A percentile compares a stretch with the other conserved stretches of the same genome.
phyloP scores from a whole-genome alignment of 2,329 filamentous ascomycete species.

The Colletotrichum sp. region DNA sequence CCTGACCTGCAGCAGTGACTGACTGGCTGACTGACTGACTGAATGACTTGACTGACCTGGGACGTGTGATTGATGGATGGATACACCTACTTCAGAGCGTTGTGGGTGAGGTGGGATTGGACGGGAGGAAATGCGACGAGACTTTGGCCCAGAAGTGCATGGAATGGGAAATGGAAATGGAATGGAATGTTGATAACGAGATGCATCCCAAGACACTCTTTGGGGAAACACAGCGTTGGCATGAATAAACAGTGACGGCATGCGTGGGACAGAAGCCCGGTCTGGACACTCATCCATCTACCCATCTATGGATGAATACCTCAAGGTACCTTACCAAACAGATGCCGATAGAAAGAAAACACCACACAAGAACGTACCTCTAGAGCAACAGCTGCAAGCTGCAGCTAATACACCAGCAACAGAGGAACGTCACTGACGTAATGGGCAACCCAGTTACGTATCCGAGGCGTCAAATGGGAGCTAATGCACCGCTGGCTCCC shows the following conservation, averaged over 20 bases:
- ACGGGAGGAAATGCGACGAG: neutral
- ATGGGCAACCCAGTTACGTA: conserved; percentile 18
- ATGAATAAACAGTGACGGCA: conserved; percentile 3
- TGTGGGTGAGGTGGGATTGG: neutral
- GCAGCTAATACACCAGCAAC: neutral
- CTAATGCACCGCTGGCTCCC: neutral
- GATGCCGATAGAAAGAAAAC: neutral
- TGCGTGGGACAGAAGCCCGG: neutral
- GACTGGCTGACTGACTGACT: neutral
- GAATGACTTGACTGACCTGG: neutral
- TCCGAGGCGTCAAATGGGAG: conserved; percentile 10
- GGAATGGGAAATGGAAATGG: neutral
- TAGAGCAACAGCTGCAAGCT: neutral
- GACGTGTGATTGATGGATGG: neutral
- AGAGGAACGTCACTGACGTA: conserved; percentile 1
- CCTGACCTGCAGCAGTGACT: neutral
- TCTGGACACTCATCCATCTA: neutral
- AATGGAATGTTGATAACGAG: neutral
- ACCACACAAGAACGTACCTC: neutral
- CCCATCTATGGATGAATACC: too few relatives aligned
- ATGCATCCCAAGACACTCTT: neutral
- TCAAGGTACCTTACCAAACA: neutral
- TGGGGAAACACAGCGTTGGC: neutral
- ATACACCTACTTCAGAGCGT: too few relatives aligned
- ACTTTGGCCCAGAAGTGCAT: neutral